phyloP scores from a whole-genome alignment of 768 basidiomycete genomes.

The Kondoa subrosea region DNA sequence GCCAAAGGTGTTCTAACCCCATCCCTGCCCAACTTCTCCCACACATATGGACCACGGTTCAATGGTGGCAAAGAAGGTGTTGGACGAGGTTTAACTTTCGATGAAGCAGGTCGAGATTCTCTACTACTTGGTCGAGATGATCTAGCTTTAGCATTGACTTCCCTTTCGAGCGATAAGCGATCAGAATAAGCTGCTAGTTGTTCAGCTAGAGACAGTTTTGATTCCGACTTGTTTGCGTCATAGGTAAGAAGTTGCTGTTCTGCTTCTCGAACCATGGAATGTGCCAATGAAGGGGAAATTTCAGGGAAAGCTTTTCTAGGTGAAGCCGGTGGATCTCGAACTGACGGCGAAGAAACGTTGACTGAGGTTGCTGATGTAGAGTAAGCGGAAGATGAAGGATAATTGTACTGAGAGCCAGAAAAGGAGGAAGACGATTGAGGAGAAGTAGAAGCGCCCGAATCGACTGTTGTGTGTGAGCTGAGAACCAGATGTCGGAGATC shows the following conservation, averaged over 20 bases:
- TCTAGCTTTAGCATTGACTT: constrained; percentile 1
- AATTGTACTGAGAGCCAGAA: neutral
- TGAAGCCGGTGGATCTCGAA: constrained; percentile 2
- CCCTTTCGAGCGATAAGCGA: constrained; percentile 14
- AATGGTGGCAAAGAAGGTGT: neutral
- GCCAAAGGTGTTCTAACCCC: neutral
- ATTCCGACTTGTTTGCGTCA: constrained; percentile 3
- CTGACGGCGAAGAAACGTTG: neutral
- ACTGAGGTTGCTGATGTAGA: constrained; percentile 1
- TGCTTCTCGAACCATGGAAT: constrained; percentile 15
- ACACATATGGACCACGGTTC: neutral
- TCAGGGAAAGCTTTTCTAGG: neutral
- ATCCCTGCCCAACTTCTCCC: neutral
- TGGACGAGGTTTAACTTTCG: neutral
- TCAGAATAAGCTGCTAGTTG: constrained; percentile 19
- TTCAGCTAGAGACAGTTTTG: constrained; percentile 16
- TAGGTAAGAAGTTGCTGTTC: constrained; percentile 16
- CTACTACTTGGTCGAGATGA: neutral
- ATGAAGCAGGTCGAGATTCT: too few relatives aligned
- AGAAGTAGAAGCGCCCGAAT: neutral
- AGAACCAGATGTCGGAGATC: constrained; percentile 6
- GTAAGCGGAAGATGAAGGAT: neutral
- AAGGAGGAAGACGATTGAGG: neutral
- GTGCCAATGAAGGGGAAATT: constrained; percentile 14
- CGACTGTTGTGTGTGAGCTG: neutral